Base-by-base conservation (phyloP, 2,329 filamentous ascomycete genomes). In the Colletotrichum simmondsii region DNA sequence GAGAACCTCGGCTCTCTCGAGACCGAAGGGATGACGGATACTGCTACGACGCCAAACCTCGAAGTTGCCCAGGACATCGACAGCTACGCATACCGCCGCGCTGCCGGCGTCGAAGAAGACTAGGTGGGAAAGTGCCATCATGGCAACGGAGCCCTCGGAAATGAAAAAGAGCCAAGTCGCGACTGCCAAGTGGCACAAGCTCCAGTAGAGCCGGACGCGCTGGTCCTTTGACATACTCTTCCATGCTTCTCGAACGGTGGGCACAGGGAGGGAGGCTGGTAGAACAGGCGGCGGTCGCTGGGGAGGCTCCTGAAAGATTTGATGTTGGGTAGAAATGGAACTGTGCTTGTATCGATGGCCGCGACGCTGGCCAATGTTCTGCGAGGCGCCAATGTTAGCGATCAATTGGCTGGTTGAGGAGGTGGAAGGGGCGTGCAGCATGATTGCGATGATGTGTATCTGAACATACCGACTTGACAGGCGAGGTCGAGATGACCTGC, bases 301-400 rank as follows among this genome's bases (percentile, higher is more conserved):
- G 0, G 95, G 92, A 7, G 97, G 97, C 81, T 98, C 95, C 77
- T 97, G 94, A 83, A 98, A 98, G 82, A 98, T 97, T 82, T 98
- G 95, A 81, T 98, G 95, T 78, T 92, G 91, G 8, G 91, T 85
- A 24, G 94, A 97, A 70, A 99, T 93, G 81, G 94, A 97, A 81
- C 94, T 97, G 85, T 98, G 96, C 81, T 98, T 98, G 88, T 99
- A 99, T 81, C 97, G 95, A 86, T 99, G 97, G 75, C 97, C 97
- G 74, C 96, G 93, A 76, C 97, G 92, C 83, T 98, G 94, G 75
- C 95, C 95, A 75, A 98, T 91, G 77, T 95, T 96, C 92, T 97
- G 81, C 65, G 73, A 35, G 53, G 74, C 19, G 52, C 32, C 37
- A 63, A 68, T 49, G 66, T 74, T 35, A 74, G 68, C 52, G 57